Percentiles rank a stretch among this genome's conserved stretches.
Evolutionary conservation across 768 basidiomycete species (phyloP).

Genomic region (Panaeolus cyanescens): DNA sequence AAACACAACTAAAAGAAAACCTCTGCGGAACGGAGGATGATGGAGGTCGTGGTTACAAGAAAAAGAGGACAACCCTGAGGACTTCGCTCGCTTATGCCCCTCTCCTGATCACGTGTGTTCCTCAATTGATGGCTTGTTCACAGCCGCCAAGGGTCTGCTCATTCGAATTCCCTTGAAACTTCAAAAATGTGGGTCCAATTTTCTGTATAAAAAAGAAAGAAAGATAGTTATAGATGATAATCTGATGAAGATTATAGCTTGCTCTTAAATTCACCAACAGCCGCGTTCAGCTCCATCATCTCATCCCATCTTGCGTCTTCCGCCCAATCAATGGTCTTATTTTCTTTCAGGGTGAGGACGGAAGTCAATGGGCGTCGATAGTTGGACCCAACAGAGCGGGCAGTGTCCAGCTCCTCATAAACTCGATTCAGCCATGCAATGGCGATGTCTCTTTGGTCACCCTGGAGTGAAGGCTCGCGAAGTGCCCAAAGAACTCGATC

Average conservation of each 20-base stretch:
- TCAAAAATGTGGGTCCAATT: background rate
- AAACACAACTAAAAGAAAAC: background rate
- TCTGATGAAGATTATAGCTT: background rate
- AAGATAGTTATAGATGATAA: background rate
- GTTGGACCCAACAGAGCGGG: slow-evolving; percentile 8
- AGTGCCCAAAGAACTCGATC: slow-evolving; percentile 69
- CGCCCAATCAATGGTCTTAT: slow-evolving; percentile 56
- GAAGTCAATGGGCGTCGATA: slow-evolving; percentile 7
- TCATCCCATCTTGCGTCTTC: slow-evolving; percentile 56
- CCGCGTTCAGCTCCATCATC: slow-evolving; percentile 36
- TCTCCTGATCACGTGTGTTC: background rate
- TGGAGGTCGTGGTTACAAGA: background rate
- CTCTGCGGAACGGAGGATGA: background rate
- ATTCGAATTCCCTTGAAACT: no score
- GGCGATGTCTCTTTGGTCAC: slow-evolving; percentile 48
- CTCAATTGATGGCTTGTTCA: background rate
- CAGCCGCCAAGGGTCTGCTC: no score
- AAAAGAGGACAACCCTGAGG: background rate
- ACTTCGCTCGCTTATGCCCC: background rate
- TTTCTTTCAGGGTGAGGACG: slow-evolving; percentile 51
- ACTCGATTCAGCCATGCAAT: slow-evolving; percentile 58
- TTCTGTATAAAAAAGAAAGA: background rate
- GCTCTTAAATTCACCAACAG: background rate
- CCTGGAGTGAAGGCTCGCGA: slow-evolving; percentile 47
- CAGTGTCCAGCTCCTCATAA: slow-evolving; percentile 37